Base-by-base conservation (phyloP, 1,284 basidiomycete species). In the Trametes sp. region DNA sequence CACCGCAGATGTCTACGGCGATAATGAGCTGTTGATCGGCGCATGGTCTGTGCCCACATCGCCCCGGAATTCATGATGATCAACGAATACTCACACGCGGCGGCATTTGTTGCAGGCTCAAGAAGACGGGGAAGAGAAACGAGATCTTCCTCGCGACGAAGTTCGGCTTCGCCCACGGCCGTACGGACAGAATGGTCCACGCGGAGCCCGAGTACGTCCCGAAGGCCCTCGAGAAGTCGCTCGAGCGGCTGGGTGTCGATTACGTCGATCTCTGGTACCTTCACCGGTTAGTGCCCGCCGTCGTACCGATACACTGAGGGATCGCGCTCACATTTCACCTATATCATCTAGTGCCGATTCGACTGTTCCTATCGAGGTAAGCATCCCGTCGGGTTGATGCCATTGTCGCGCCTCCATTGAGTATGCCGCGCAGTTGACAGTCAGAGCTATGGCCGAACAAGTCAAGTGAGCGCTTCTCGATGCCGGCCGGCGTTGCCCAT, bases 111-210 rank as follows among this genome's bases (percentile, higher is more conserved):
- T n/a, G 14, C 29, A 76, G 76, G 78, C 76, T 81, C 67, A 75
- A 76, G 61, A 72, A 70, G 19, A 78, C 77, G 0, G 79, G 76
- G 19, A 80, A 80, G 66, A 73, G 79, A 33, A 62, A 66, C 55
- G 74, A 79, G 44, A 79, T 83, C 55, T 82, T 83, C 73, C 71
- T 84, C 0, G 81, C 81, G 1, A 82, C 80, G 28, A 88, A 88
- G 70, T 85, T 85, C 63, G 84, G 82, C 0, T 63, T 79, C 54
- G 69, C 61, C 14, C 56, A 52, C n/a, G 64, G 61, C 2, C 11
- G n/a, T 8, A 57, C 59, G 5, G 67, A 54, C 8, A 62, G 59
- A 23, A 7, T 46, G 1, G 61, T 78, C 38, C 70, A 75, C 57
- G 76, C 76, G 21, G 69, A 73, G 21, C 75, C 80, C 0, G 75